phyloP scores from a whole-genome alignment of 352 stramenopile species.

The Thraustochytrium striatum region DNA sequence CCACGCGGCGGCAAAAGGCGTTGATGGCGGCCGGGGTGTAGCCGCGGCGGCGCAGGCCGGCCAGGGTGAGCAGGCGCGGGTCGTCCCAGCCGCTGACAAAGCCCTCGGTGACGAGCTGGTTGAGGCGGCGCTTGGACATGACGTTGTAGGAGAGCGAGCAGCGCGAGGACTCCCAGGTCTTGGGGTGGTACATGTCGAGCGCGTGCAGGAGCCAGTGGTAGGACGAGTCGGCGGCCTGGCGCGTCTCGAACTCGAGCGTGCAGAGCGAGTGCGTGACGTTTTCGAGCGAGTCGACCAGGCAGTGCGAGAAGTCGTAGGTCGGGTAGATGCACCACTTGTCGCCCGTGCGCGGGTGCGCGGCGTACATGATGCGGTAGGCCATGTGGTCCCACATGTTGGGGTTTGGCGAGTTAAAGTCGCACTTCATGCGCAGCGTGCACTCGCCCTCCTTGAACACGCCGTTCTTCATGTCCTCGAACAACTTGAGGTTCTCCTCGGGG shows the following conservation, averaged over 20 bases:
- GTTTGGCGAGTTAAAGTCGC: conserved; percentile 94
- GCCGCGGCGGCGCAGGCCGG: conserved; percentile 76
- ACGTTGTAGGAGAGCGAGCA: conserved; percentile 97
- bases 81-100: conserved; percentile 86
- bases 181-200: conserved; percentile 94
- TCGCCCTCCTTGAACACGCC: conserved; percentile 79
- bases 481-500: conserved; percentile 83
- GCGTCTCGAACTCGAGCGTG: conserved; percentile 98
- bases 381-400: conserved; percentile 98
- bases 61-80: conserved; percentile 95
- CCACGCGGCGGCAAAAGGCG: conserved; percentile 78
- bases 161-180: conserved; percentile 88
- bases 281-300: conserved; percentile 95
- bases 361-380: conserved; percentile 98
- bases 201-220: conserved; percentile 98
- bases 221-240: conserved; percentile 73
- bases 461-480: conserved; percentile 96
- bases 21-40: conserved; percentile 84
- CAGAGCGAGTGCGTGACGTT: conserved; percentile 99
- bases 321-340: conserved; percentile 99
- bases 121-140: conserved; percentile 94
- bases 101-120: conserved; percentile 82
- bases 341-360: conserved; percentile 91
- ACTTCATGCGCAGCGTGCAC: conserved; percentile 81
- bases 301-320: conserved; percentile 99